phyloP scores from a whole-genome alignment of 306 rosid genomes.

The Boehmeria nivea region DNA sequence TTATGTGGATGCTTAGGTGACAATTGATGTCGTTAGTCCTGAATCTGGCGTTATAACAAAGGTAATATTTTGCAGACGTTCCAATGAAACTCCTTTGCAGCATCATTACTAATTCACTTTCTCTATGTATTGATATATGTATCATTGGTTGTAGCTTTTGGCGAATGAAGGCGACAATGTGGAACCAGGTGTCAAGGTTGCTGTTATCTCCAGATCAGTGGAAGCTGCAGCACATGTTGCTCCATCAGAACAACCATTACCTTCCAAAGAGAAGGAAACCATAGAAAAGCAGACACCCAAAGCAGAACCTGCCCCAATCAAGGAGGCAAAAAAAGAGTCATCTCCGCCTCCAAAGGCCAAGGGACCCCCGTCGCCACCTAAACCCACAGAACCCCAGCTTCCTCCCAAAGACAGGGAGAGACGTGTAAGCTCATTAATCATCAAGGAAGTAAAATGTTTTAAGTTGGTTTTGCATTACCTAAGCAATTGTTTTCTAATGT shows the following conservation, averaged over 20 bases:
- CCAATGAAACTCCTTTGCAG: not conserved
- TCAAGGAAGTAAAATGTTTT: too few relatives aligned
- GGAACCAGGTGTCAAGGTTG: conserved; percentile 57
- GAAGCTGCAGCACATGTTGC: conserved; percentile 38
- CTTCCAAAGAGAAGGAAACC: conserved; percentile 27
- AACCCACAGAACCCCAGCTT: conserved; percentile 37
- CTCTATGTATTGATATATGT: conserved; percentile 9
- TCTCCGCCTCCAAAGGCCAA: conserved; percentile 29
- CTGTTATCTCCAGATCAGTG: conserved; percentile 50
- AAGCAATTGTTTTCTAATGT: conserved; percentile 1
- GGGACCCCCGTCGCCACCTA: conserved; percentile 36
- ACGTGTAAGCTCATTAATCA: conserved; percentile 34
- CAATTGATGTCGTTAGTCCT: conserved; percentile 62
- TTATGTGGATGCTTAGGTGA: conserved; percentile 35
- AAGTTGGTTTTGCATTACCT: too few relatives aligned
- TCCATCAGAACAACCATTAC: conserved; percentile 38
- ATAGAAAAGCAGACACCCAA: conserved; percentile 28
- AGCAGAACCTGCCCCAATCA: conserved; percentile 25
- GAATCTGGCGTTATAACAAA: conserved; percentile 44
- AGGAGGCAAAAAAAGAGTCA: conserved; percentile 21
- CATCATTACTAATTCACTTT: not conserved
- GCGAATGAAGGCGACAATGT: conserved; percentile 58
- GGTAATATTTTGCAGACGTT: conserved; percentile 24
- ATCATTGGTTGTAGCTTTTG: conserved; percentile 33
- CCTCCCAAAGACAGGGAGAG: conserved; percentile 68